Evolutionary conservation across 495 filamentous ascomycete species (phyloP), one percentile per base, ranked within the genome.

Genomic region (Aspergillus bridgeri): DNA sequence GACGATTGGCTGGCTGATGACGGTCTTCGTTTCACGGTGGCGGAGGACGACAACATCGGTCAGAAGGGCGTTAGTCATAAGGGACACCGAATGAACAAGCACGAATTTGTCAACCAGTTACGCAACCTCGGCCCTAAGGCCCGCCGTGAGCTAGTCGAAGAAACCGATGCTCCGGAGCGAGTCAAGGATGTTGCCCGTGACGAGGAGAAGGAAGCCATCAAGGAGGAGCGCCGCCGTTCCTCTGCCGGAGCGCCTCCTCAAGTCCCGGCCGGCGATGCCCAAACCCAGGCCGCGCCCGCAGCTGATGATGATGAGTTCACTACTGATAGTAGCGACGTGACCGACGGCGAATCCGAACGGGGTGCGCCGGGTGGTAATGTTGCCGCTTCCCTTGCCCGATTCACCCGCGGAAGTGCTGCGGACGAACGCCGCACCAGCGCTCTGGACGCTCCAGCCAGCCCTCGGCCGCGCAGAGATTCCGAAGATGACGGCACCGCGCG

Each of bases 51-150:
- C 25, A 68, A 68, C 18, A 63, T 73, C 27, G 63, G 55, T 25
- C 59, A 65, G 49, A 54, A 65, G 6, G 76, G 75, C 19, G 67
- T 74, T 6, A 51, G 64, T 48, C 67, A 75, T 53, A 74, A 75
- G 57, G 89, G 90, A 20, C 86, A 88, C 19, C 84, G 87, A 11
- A 84, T 98, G 88, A 94, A 83, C 67, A 96, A 96, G 70, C 84
- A 88, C 6, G 90, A 97, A 65, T 98, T 99, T 72, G 88, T 98
- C 60, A 75, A 84, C 49, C 85, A 94, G 65, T 86, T 99, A 60
- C 85, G 87, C 66, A 79, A 85, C 24, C 77, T 97, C 56, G 91
- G 96, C 67, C 86, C 90, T 27, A 87, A 85, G 62, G 83, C 85
- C 18, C 84, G 92, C 17, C 81, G 79, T 21, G 84, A 90, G 58